Conservation (phyloP, 306 rosid species). For the Herpetospermum pedunculosum region DNA sequence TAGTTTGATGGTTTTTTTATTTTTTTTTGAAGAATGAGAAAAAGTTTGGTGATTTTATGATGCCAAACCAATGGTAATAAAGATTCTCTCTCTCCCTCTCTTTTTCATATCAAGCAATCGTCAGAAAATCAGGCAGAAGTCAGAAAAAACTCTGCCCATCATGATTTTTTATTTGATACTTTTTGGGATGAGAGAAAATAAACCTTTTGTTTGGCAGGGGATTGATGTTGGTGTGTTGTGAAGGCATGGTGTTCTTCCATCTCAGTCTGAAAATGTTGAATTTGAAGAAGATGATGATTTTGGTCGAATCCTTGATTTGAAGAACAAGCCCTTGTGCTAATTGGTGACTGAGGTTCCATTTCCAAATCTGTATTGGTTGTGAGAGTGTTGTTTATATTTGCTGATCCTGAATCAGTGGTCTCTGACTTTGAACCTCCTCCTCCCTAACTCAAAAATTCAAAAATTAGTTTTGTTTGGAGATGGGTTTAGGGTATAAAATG, state of each 20-base stretch:
- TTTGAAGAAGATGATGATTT: constrained; percentile 24
- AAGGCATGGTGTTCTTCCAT: constrained; percentile 38
- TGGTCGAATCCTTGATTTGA: constrained; percentile 18
- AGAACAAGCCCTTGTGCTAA: constrained; percentile 50
- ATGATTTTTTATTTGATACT: constrained; percentile 46
- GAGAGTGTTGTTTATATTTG: constrained; percentile 28
- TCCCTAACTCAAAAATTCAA: constrained; percentile 26
- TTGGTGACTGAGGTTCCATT: constrained; percentile 69
- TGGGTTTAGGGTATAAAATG: too few relatives aligned
- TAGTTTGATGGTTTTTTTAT: background rate
- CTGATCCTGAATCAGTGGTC: constrained; percentile 88
- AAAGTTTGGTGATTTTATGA: background rate
- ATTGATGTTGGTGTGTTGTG: constrained; percentile 39
- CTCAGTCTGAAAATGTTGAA: constrained; percentile 39
- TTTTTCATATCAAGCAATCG: constrained; percentile 39
- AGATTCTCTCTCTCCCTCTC: constrained; percentile 36
- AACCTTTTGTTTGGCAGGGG: constrained; percentile 29
- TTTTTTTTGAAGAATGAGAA: background rate
- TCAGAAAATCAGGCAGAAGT: constrained; percentile 73
- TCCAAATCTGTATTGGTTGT: constrained; percentile 43
- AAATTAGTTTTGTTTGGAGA: too few relatives aligned
- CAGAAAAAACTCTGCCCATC: constrained; percentile 52
- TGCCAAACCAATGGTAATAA: constrained; percentile 15
- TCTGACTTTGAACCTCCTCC: constrained; percentile 77
- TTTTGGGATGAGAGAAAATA: constrained; percentile 49